Evolutionary conservation across 768 basidiomycete species (phyloP), one percentile per base, ranked within the genome.

Genomic region (Leccinum fibrillosum): DNA sequence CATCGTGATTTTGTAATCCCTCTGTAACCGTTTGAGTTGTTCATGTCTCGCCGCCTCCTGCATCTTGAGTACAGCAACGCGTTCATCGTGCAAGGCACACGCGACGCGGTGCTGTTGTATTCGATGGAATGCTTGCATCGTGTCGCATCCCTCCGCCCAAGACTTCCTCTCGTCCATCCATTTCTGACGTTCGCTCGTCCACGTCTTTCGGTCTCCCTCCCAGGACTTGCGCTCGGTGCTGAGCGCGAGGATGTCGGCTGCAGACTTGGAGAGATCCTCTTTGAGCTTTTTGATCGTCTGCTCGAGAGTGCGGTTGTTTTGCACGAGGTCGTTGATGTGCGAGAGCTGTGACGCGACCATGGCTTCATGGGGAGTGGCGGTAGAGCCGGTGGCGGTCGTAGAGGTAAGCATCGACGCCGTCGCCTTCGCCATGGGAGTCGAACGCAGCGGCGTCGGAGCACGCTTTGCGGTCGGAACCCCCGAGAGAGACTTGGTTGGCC

Each of bases 301-400:
- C 56, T 89, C 86, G 53, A 89, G 78, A 0, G 80, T 81, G 25
- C 83, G 83, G 65, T 82, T 87, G 60, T 84, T 79, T 61, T 86
- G 82, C 2, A 89, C 86, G 53, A 92, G 82, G 45, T 91, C 87
- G 51, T 86, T 80, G 52, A 92, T 89, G 68, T 90, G 88, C 2
- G 78, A 72, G 58, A 84, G 84, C 68, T 86, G 82, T 4, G 85
- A 79, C 25, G 83, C 77, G 60, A 83, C 82, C 64, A 88, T 76
- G 23, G 84, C 78, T 30, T 76, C 76, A 44, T 70, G 70, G 35
- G 72, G 78, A 54, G 72, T 70, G 47, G 70, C 45, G 8, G 60
- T 70, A 32, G 69, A 70, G 12, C 69, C 70, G 2, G 69, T 72
- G 39, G 66, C 66, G 1, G 69, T 70, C 8, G 66, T 50, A 2